phyloP scores from a whole-genome alignment of 1,284 basidiomycete species.

The Sporisorium exsertum region DNA sequence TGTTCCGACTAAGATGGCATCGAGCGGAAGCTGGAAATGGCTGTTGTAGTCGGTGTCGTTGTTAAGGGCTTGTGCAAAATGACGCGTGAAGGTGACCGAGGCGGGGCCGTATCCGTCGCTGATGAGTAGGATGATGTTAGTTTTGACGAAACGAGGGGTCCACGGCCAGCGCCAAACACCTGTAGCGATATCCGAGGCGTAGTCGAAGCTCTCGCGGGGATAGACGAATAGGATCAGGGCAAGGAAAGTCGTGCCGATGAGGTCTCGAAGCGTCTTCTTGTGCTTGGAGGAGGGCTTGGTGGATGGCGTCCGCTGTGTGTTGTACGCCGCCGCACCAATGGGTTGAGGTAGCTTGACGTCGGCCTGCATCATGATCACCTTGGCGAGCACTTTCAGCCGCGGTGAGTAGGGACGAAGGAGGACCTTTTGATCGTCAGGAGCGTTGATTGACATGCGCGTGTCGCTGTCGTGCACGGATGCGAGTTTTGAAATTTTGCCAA shows the following conservation, averaged over 20 bases:
- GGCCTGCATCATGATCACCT: constrained; percentile 9
- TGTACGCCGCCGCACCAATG: neutral
- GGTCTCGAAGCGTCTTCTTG: neutral
- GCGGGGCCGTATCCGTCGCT: constrained; percentile 70
- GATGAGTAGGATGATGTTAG: constrained; percentile 70
- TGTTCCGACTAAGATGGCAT: constrained; percentile 67
- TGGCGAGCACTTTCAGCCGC: neutral
- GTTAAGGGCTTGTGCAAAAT: constrained; percentile 61
- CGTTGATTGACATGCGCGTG: neutral
- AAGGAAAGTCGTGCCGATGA: constrained; percentile 13
- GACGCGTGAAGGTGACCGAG: constrained; percentile 66
- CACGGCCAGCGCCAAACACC: constrained; percentile 43
- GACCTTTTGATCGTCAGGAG: constrained; percentile 19
- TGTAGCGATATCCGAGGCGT: constrained; percentile 13
- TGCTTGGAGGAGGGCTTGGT: neutral
- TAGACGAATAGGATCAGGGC: constrained; percentile 6
- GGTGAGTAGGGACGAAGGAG: neutral
- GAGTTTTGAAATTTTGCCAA: no score
- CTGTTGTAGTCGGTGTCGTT: constrained; percentile 43
- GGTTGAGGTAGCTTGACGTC: constrained; percentile 25
- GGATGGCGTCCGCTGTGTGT: neutral
- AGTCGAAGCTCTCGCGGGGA: constrained; percentile 5
- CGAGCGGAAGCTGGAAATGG: constrained; percentile 60
- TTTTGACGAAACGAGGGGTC: constrained; percentile 39
- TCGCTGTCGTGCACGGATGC: constrained; percentile 3